Evolutionary conservation across 495 filamentous ascomycete species (phyloP), one percentile per base, ranked within the genome.

Genomic region (Apodospora peruviana): DNA sequence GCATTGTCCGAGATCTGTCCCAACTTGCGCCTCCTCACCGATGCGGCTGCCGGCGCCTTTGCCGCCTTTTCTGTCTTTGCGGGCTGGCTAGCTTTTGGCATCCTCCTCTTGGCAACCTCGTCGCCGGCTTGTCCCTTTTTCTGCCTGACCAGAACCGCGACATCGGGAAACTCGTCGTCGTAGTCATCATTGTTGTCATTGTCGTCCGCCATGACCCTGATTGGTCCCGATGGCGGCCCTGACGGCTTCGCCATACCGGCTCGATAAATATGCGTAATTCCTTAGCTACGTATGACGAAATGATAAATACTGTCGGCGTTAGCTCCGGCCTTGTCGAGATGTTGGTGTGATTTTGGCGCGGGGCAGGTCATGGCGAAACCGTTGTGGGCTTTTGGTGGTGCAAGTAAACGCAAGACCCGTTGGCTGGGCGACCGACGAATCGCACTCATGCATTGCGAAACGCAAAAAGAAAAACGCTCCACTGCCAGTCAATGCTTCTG

Each of bases 111-210:
- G n/a, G n/a, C n/a, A n/a, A n/a, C n/a, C n/a, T n/a, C n/a, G n/a
- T n/a, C 16, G 18, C 22, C 11, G 18, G 12, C 5, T 38, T 38
- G 20, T 14, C 20, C 21, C 34, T 23, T 45, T 21, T 4, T 22
- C 10, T 19, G 32, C n/a, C n/a, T 32, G 79, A 20, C 60, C 39
- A 25, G 75, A 71, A 23, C 4, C 19, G 20, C 45, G 32, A 58
- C 25, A 22, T 56, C 55, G 29, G 60, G 60, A 71, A 77, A 53
- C 69, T 77, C 57, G 56, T 57, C 50, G 55, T 58, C 24, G 41
- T 49, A 47, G 22, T 46, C 34, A 24, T 48, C 37, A 58, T 47
- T 36, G 11, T 40, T 44, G 37, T 57, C n/a, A n/a, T n/a, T n/a
- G n/a, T n/a, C n/a, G n/a, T n/a, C n/a, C n/a, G n/a, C n/a, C n/a